phyloP scores from a whole-genome alignment of 345 rosid genomes.

The Rhodomyrtus tomentosa region DNA sequence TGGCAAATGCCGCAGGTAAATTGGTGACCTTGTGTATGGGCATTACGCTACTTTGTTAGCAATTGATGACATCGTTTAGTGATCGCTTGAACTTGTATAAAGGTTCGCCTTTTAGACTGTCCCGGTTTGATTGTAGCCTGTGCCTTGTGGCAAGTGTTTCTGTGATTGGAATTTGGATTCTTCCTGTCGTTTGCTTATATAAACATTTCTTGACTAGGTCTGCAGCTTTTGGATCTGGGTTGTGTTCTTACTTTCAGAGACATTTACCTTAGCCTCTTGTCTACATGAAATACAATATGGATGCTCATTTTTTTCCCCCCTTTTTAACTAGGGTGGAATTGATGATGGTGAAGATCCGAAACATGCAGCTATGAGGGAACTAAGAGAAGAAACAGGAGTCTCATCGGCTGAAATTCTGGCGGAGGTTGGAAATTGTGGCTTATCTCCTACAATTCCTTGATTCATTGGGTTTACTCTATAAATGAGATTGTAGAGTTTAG shows the following conservation, averaged over 20 bases:
- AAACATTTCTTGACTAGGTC: background rate
- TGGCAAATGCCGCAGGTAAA: conserved; percentile 99
- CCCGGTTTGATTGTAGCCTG: background rate
- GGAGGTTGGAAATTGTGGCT: conserved; percentile 32
- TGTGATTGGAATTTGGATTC: background rate
- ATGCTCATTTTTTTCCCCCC: background rate
- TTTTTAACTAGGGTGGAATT: conserved; percentile 61
- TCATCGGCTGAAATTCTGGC: conserved; percentile 67
- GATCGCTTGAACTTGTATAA: background rate
- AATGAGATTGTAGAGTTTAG: background rate
- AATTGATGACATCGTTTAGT: background rate
- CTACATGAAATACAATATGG: background rate
- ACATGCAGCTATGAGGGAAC: conserved; percentile 72
- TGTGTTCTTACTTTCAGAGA: background rate
- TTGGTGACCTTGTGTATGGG: background rate
- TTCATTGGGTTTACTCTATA: background rate
- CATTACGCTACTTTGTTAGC: background rate
- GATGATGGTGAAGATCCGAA: conserved; percentile 87
- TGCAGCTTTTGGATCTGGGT: background rate
- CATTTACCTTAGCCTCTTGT: background rate
- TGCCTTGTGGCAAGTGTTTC: background rate
- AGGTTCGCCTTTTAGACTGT: background rate
- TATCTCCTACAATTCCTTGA: background rate
- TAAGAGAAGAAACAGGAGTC: conserved; percentile 88
- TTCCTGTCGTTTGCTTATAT: background rate